Percentiles rank a stretch among this genome's conserved stretches.
These are phyloP conservation scores for Populus deltoides DNA, from an alignment of 345 rosid genomes.

Conservation along the genomic window DNA sequence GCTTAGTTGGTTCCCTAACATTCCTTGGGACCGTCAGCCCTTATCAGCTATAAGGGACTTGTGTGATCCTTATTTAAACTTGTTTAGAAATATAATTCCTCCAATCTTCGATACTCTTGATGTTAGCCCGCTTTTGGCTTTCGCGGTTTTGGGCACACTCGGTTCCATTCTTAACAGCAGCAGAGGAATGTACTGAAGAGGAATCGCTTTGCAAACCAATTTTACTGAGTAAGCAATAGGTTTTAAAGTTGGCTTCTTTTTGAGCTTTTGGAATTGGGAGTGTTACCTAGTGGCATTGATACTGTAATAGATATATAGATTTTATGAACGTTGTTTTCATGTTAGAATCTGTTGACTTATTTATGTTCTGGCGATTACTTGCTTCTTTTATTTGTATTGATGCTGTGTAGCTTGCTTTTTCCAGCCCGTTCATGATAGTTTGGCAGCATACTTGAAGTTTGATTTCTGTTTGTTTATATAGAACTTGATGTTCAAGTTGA, in stretches of 20 bases:
- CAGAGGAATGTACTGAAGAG: conserved; percentile 25
- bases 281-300: neutral
- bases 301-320: neutral
- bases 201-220: neutral
- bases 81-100: conserved; percentile 82
- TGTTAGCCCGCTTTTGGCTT: conserved; percentile 79
- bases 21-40: conserved; percentile 89
- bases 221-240: neutral
- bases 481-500: too few species aligned
- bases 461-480: too few species aligned
- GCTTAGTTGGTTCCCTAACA: conserved; percentile 94
- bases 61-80: conserved; percentile 80
- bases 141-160: conserved; percentile 67
- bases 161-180: conserved; percentile 62
- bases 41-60: conserved; percentile 76
- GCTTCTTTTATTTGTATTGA: neutral
- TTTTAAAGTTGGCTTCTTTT: neutral
- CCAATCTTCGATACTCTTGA: conserved; percentile 77
- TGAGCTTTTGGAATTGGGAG: neutral
- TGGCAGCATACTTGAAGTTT: too few species aligned
- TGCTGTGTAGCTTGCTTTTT: neutral
- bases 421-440: too few species aligned
- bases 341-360: neutral
- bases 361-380: too few species aligned
- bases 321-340: conserved; percentile 2